A percentile compares a stretch with the other conserved stretches of the same genome.
Evolutionary conservation across 2,329 filamentous ascomycete species (phyloP).

Genomic region (Aspergillus pseudonomiae): DNA sequence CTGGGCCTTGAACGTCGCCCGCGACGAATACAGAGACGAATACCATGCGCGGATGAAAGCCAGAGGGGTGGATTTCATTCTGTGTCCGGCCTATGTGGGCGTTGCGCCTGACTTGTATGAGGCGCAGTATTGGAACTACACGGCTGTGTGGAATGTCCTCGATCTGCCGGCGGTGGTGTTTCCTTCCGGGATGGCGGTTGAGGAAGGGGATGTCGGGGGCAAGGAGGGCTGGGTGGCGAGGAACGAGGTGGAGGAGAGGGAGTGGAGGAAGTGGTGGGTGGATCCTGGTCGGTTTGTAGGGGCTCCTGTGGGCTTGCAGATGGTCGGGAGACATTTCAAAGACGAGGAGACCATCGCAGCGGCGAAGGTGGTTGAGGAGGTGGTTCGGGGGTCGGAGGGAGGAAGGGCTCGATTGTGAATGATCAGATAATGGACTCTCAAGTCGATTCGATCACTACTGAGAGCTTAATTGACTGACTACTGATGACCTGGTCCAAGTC

Average conservation of each 20-base stretch:
- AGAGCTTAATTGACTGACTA: not conserved
- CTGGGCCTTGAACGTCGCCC: slow-evolving; percentile 31
- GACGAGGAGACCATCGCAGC: slow-evolving; percentile 54
- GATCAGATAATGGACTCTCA: no score
- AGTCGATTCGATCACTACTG: not conserved
- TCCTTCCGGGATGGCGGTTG: slow-evolving; percentile 33
- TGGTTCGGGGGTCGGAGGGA: slow-evolving; percentile 15
- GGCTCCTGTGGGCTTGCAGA: slow-evolving; percentile 55
- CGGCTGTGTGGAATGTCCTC: slow-evolving; percentile 38
- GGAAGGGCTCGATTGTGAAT: not conserved
- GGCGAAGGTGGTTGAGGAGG: slow-evolving; percentile 29
- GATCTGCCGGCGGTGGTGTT: slow-evolving; percentile 35
- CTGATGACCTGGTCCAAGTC: no score
- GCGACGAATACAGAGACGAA: slow-evolving; percentile 34
- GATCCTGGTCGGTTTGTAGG: slow-evolving; percentile 37
- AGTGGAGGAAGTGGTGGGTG: slow-evolving; percentile 36
- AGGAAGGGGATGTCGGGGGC: slow-evolving; percentile 28
- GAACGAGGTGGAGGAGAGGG: slow-evolving; percentile 31
- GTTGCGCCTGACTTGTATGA: slow-evolving; percentile 36
- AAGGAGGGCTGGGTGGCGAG: slow-evolving; percentile 24
- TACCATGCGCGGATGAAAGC: slow-evolving; percentile 36
- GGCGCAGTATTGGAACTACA: slow-evolving; percentile 41
- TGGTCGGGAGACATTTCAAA: slow-evolving; percentile 54
- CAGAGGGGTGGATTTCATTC: slow-evolving; percentile 35
- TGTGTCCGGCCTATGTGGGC: slow-evolving; percentile 32